A percentile compares a stretch with the other conserved stretches of the same genome.
phyloP scores from a whole-genome alignment of 2,329 filamentous ascomycete species.

The Calonectria pseudoturangicola region DNA sequence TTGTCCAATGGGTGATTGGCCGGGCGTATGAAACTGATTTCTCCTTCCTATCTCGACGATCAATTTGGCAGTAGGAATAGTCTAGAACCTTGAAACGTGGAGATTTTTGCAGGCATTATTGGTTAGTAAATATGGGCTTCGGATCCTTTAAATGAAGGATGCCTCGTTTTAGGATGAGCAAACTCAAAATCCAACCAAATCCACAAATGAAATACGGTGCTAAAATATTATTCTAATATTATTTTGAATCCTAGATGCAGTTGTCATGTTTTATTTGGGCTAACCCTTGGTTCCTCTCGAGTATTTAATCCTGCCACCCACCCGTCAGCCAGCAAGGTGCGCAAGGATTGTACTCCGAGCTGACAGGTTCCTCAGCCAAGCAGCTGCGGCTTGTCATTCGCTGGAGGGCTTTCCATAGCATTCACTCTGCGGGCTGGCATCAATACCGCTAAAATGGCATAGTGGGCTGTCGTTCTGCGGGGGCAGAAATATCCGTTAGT shows the following conservation, averaged over 20 bases:
- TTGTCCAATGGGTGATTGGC: constrained; percentile 10
- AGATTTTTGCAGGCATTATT: constrained; percentile 33
- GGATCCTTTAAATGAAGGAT: constrained; percentile 22
- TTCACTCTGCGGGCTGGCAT: constrained; percentile 41
- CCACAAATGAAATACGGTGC: constrained; percentile 3
- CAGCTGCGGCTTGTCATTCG: constrained; percentile 7
- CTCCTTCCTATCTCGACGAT: constrained; percentile 22
- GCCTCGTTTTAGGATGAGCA: constrained; percentile 12
- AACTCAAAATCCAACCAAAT: constrained; percentile 10
- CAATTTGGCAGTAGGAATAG: constrained; percentile 1
- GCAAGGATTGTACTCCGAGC: not conserved
- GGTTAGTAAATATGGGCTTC: constrained; percentile 35
- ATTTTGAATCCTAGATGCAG: not conserved
- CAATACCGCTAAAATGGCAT: constrained; percentile 54
- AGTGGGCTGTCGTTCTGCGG: constrained; percentile 44
- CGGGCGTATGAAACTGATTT: constrained; percentile 2
- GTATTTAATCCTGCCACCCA: too few species aligned
- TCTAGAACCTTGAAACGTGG: constrained; percentile 22
- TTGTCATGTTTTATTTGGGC: not conserved
- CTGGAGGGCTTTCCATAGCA: not conserved
- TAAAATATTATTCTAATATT: constrained; percentile 3
- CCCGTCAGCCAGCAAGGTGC: not conserved
- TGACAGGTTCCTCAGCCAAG: not conserved
- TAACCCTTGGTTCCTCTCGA: not conserved
- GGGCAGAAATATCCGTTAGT: constrained; percentile 36